These are phyloP conservation scores for Trichoderma simmonsii DNA, from an alignment of 2,329 filamentous ascomycete species.

Conservation along the genomic window DNA sequence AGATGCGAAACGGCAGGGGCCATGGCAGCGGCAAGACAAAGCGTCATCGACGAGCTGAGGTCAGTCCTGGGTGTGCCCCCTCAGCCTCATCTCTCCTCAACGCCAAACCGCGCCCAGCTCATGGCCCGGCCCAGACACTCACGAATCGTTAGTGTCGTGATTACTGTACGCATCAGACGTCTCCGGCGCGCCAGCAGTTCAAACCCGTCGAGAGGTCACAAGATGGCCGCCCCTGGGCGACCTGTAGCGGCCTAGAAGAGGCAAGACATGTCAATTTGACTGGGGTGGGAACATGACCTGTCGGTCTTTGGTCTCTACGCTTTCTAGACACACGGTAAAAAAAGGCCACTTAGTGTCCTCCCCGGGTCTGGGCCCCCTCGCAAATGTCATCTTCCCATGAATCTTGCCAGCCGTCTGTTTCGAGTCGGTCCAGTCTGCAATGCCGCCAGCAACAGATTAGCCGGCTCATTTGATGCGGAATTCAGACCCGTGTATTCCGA, in stretches of 20 bases:
- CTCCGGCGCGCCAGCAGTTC: background rate
- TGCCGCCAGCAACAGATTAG: background rate
- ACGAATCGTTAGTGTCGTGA: constrained; percentile 4
- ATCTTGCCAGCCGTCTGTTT: background rate
- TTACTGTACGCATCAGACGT: background rate
- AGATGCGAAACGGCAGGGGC: constrained; percentile 5
- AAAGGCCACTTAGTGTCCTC: background rate
- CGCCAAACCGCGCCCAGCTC: constrained; percentile 11
- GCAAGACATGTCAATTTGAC: constrained; percentile 8
- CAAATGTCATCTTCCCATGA: background rate
- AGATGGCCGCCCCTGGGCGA: constrained; percentile 3
- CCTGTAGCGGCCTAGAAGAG: background rate
- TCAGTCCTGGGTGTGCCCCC: background rate
- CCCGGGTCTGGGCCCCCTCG: background rate
- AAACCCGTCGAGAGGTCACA: background rate
- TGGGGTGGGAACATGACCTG: background rate
- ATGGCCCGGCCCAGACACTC: background rate
- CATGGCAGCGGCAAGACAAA: background rate
- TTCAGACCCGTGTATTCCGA: background rate
- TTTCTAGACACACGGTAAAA: background rate
- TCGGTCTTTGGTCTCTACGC: background rate
- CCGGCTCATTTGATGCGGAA: background rate
- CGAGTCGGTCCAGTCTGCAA: background rate
- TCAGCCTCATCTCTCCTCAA: constrained; percentile 11
- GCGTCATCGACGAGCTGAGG: background rate